Evolutionary conservation across 768 basidiomycete species (phyloP).

Genomic region (Tulasnella sp.): DNA sequence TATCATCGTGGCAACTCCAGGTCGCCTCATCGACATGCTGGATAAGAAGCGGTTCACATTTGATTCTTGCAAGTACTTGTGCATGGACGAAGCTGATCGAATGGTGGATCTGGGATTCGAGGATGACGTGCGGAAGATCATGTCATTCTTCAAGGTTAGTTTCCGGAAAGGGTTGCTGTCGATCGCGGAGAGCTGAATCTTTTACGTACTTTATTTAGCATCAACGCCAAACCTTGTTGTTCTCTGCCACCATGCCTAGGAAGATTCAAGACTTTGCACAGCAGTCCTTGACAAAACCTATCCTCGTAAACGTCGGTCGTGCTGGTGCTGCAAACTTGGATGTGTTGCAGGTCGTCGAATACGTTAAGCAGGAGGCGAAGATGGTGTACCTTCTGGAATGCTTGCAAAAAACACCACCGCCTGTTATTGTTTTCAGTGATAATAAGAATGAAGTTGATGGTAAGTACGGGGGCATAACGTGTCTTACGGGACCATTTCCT

Average conservation of each 20-base stretch:
- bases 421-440: constrained; percentile 95
- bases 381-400: constrained; percentile 99
- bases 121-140: constrained; percentile 96
- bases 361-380: constrained; percentile 98
- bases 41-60: constrained; percentile 92
- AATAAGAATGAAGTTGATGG: constrained; percentile 99
- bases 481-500: neutral
- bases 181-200: neutral
- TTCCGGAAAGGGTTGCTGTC: neutral
- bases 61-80: constrained; percentile 89
- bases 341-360: constrained; percentile 85
- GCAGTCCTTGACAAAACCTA: constrained; percentile 87
- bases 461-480: constrained; percentile 32
- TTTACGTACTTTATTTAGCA: constrained; percentile 41
- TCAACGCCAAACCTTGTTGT: constrained; percentile 93
- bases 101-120: constrained; percentile 99
- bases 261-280: constrained; percentile 99
- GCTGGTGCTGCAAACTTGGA: constrained; percentile 97
- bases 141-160: constrained; percentile 92
- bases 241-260: constrained; percentile 98
- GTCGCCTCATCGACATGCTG: constrained; percentile 94
- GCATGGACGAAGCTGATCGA: constrained; percentile 98
- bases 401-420: constrained; percentile 95
- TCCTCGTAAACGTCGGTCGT: constrained; percentile 94
- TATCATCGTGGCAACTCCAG: constrained; percentile 94